A percentile compares a stretch with the other conserved stretches of the same genome.
These are phyloP conservation scores for Sporisorium sorghi DNA, from an alignment of 1,284 basidiomycete genomes.

Conservation along the genomic window DNA sequence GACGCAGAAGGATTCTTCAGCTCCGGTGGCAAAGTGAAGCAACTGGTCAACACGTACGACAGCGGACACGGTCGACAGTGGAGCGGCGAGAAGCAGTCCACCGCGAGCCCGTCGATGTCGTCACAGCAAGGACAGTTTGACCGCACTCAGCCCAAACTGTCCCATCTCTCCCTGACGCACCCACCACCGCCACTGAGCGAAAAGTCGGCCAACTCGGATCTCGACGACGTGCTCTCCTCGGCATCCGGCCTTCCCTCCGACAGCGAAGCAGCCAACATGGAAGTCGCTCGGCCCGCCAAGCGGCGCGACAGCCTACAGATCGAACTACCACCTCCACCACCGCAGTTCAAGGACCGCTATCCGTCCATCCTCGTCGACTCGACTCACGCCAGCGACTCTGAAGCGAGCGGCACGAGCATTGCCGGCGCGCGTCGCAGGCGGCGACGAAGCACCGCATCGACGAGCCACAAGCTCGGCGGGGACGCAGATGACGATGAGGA, in stretches of 20 bases:
- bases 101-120: not conserved
- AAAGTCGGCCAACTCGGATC: constrained; percentile 32
- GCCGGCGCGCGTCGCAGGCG: constrained; percentile 11
- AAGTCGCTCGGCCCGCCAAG: constrained; percentile 10
- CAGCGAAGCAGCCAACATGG: constrained; percentile 6
- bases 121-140: not conserved
- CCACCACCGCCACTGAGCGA: constrained; percentile 39
- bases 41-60: constrained; percentile 8
- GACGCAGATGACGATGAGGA: constrained; percentile 35
- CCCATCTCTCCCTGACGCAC: constrained; percentile 10
- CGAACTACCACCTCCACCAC: constrained; percentile 41
- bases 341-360: constrained; percentile 39
- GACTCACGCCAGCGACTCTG: constrained; percentile 36
- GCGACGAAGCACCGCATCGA: constrained; percentile 33
- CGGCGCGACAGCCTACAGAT: constrained; percentile 40
- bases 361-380: constrained; percentile 46
- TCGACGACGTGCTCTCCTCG: constrained; percentile 19
- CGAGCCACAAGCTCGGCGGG: constrained; percentile 14
- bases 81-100: constrained; percentile 1
- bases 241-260: constrained; percentile 20
- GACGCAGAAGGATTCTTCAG: constrained; percentile 31
- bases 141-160: constrained; percentile 11
- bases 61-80: constrained; percentile 7
- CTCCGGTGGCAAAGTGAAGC: constrained; percentile 11
- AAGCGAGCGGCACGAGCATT: constrained; percentile 19